These are phyloP conservation scores for Anisodus acutangulus DNA, from an alignment of 257 asterid genomes.

Conservation along the genomic window DNA sequence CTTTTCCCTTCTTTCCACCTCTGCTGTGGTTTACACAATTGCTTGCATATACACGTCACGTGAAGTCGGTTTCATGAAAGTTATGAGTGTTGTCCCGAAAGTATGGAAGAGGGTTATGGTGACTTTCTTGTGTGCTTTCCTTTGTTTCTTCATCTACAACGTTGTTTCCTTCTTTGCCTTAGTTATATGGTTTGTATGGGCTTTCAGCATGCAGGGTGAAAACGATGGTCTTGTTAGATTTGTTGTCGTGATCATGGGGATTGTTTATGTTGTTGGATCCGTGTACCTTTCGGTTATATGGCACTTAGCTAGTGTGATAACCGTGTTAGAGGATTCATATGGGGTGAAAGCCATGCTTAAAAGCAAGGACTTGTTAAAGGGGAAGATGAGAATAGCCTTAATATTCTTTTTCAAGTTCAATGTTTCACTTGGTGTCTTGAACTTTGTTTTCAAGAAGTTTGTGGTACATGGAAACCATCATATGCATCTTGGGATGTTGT, in stretches of 20 bases:
- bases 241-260: conserved; percentile 32
- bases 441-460: conserved; percentile 31
- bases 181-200: conserved; percentile 14
- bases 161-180: conserved; percentile 31
- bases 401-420: conserved; percentile 48
- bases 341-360: conserved; percentile 64
- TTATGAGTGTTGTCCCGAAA: conserved; percentile 63
- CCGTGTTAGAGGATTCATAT: conserved; percentile 61
- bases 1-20: conserved; percentile 66
- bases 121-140: conserved; percentile 52
- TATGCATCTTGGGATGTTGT: conserved; percentile 13
- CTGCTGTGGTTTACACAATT: conserved; percentile 66
- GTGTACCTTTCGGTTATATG: conserved; percentile 57
- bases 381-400: conserved; percentile 48
- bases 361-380: conserved; percentile 56
- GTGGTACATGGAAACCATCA: conserved; percentile 39
- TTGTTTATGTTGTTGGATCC: conserved; percentile 42
- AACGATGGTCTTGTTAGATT: background rate
- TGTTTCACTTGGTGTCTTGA: conserved; percentile 31
- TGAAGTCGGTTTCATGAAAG: conserved; percentile 47
- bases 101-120: conserved; percentile 67
- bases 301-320: conserved; percentile 67
- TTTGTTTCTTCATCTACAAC: conserved; percentile 46
- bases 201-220: background rate
- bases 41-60: conserved; percentile 56